Percentiles rank a stretch among this genome's conserved stretches.
Conservation (phyloP, 176 grass and related monocot genomes). For the Lolium rigidum region DNA sequence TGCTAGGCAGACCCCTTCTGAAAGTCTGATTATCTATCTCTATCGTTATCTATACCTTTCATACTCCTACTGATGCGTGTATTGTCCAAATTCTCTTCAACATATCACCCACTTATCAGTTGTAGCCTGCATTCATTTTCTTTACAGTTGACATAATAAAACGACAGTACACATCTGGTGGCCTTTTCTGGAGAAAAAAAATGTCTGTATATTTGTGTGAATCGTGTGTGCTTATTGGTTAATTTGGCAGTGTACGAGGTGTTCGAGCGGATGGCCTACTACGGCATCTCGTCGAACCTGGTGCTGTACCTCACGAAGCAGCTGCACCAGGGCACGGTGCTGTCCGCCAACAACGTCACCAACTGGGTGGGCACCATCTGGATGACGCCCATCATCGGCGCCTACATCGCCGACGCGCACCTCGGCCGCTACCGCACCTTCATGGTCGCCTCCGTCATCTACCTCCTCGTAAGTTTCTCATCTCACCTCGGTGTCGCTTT, state of each 20-base stretch:
- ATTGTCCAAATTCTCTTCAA: too few relatives aligned
- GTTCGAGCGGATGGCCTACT: constrained; percentile 94
- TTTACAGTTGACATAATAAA: too few relatives aligned
- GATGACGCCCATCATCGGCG: constrained; percentile 87
- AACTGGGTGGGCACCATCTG: constrained; percentile 94
- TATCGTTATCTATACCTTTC: not conserved
- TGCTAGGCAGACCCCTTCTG: not conserved
- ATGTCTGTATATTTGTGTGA: not conserved
- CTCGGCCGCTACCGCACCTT: constrained; percentile 96
- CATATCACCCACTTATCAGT: too few relatives aligned
- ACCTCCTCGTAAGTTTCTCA: constrained; percentile 62
- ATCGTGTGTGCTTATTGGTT: not conserved
- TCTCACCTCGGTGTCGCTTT: not conserved
- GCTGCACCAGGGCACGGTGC: constrained; percentile 82
- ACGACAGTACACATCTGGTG: too few relatives aligned
- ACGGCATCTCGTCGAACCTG: constrained; percentile 93
- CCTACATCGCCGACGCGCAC: constrained; percentile 87
- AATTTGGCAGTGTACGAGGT: constrained; percentile 74
- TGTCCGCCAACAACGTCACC: constrained; percentile 84
- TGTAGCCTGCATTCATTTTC: too few relatives aligned
- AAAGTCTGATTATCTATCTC: not conserved
- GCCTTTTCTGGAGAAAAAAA: too few relatives aligned
- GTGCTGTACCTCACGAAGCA: constrained; percentile 83
- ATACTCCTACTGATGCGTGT: not conserved
- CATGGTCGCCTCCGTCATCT: constrained; percentile 69